These are phyloP conservation scores for Cynanchum wilfordii DNA, from an alignment of 257 asterid species.

Conservation along the genomic window DNA sequence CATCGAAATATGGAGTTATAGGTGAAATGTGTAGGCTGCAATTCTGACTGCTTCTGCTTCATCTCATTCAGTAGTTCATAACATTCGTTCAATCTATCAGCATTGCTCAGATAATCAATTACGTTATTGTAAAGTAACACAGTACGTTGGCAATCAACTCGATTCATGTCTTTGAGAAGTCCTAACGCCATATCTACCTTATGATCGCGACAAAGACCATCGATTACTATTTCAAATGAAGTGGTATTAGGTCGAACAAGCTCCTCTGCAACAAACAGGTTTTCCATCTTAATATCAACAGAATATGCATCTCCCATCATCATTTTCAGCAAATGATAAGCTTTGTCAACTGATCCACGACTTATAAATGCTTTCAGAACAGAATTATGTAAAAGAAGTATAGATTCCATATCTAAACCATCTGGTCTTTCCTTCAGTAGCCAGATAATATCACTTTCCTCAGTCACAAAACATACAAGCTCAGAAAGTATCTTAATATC, in stretches of 20 bases:
- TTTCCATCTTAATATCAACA: slow-evolving; percentile 33
- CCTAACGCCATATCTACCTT: slow-evolving; percentile 60
- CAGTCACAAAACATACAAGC: slow-evolving; percentile 42
- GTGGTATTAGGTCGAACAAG: slow-evolving; percentile 33
- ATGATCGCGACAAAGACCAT: slow-evolving; percentile 53
- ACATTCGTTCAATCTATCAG: slow-evolving; percentile 52
- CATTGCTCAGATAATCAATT: slow-evolving; percentile 51
- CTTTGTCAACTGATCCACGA: slow-evolving; percentile 54
- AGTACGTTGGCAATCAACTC: slow-evolving; percentile 41
- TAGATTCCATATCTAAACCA: slow-evolving; percentile 39
- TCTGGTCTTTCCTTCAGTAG: slow-evolving; percentile 41
- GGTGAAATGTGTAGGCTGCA: slow-evolving; percentile 76
- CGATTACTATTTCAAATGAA: slow-evolving; percentile 61
- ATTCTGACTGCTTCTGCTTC: slow-evolving; percentile 58
- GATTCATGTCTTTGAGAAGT: slow-evolving; percentile 54
- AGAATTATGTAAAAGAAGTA: slow-evolving; percentile 38
- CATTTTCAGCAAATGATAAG: slow-evolving; percentile 50
- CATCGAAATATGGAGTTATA: slow-evolving; percentile 76
- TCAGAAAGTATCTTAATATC: slow-evolving; percentile 50
- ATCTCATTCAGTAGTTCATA: slow-evolving; percentile 55
- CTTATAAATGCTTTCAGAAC: slow-evolving; percentile 47
- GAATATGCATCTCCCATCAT: slow-evolving; percentile 22
- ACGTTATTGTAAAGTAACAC: slow-evolving; percentile 65
- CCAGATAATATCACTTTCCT: slow-evolving; percentile 44
- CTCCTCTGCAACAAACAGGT: slow-evolving; percentile 15